Percentiles rank a stretch among this genome's conserved stretches.
These are phyloP conservation scores for Lanmaoa rubissima DNA, from an alignment of 768 basidiomycete genomes.

Conservation along the genomic window DNA sequence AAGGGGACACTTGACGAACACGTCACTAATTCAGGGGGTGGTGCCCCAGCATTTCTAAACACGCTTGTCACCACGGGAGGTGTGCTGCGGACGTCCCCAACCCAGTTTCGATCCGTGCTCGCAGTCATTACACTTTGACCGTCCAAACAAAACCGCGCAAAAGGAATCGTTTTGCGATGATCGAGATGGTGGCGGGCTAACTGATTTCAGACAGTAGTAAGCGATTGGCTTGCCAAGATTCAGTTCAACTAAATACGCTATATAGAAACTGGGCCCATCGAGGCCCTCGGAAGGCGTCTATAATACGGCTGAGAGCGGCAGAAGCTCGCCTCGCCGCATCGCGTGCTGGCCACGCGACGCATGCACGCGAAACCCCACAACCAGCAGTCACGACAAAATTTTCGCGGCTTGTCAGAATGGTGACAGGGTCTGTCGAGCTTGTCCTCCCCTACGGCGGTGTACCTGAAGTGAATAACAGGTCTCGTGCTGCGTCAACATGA, in stretches of 20 bases:
- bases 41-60: background rate
- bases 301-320: background rate
- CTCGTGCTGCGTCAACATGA: background rate
- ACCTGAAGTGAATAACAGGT: background rate
- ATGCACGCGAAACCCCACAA: background rate
- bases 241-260: background rate
- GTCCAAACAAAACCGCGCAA: too few relatives aligned
- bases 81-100: background rate
- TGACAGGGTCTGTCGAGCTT: background rate
- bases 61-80: background rate
- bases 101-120: background rate
- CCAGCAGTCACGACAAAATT: background rate
- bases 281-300: background rate
- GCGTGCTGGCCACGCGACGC: constrained; percentile 12
- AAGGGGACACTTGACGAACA: too few relatives aligned
- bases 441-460: background rate
- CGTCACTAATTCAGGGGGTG: background rate
- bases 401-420: background rate
- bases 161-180: background rate
- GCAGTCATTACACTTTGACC: background rate
- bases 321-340: constrained; percentile 3
- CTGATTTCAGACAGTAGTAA: background rate
- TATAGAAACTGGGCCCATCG: background rate
- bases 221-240: background rate
- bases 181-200: background rate